These are phyloP conservation scores for Auricularia sp. DNA, from an alignment of 768 basidiomycete genomes.

Conservation along the genomic window DNA sequence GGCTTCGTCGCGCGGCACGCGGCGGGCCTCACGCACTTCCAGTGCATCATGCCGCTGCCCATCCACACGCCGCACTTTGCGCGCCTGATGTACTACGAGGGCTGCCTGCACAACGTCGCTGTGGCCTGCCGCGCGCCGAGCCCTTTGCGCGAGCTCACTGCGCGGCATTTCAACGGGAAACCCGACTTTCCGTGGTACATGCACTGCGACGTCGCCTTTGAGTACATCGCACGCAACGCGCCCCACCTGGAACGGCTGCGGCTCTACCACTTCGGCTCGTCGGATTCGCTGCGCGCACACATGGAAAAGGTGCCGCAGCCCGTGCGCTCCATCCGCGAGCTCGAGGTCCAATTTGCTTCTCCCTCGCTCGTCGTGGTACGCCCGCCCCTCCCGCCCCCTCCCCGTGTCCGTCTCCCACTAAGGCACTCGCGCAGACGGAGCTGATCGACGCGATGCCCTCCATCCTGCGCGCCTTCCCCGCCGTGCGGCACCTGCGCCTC, in stretches of 20 bases:
- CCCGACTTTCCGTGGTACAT: neutral
- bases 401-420: neutral
- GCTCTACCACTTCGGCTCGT: neutral
- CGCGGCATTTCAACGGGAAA: neutral
- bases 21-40: neutral
- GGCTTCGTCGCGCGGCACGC: neutral
- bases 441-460: neutral
- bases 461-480: neutral
- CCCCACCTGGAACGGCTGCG: neutral
- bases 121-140: neutral
- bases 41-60: neutral
- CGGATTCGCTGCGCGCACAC: neutral
- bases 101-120: neutral
- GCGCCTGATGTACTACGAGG: neutral
- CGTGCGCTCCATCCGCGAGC: neutral
- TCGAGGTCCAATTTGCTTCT: neutral
- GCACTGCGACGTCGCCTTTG: neutral
- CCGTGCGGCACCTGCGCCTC: neutral
- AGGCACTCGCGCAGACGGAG: neutral
- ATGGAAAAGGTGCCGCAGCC: neutral
- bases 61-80: neutral
- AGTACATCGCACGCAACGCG: neutral
- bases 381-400: neutral
- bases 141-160: neutral
- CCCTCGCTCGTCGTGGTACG: neutral